A percentile compares a stretch with the other conserved stretches of the same genome.
phyloP scores from a whole-genome alignment of 352 stramenopile species.

The Globisporangium parvum region DNA sequence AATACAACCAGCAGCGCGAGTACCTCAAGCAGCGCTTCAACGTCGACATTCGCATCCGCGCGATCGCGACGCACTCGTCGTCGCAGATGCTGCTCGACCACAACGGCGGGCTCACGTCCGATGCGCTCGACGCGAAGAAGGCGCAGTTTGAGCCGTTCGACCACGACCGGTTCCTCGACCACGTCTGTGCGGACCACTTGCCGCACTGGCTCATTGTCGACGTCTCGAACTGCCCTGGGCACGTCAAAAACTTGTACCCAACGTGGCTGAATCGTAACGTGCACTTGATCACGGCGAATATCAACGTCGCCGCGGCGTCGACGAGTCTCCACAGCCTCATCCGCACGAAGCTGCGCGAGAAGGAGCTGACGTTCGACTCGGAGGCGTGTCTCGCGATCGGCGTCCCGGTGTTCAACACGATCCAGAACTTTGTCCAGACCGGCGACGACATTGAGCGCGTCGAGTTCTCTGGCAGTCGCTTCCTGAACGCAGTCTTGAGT shows the following conservation, averaged over 20 bases:
- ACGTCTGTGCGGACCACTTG: slow-evolving; percentile 85
- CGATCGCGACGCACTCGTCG: slow-evolving; percentile 58
- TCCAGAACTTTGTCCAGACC: slow-evolving; percentile 90
- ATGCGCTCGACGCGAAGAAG: slow-evolving; percentile 20
- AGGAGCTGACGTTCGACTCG: slow-evolving; percentile 87
- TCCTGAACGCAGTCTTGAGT: slow-evolving; percentile 83
- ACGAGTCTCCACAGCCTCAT: slow-evolving; percentile 75
- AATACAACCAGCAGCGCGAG: slow-evolving; percentile 81
- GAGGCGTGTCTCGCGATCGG: slow-evolving; percentile 77
- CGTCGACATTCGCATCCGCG: slow-evolving; percentile 78
- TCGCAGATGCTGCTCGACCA: slow-evolving; percentile 63
- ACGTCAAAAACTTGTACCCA: slow-evolving; percentile 82
- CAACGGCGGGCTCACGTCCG: slow-evolving; percentile 46
- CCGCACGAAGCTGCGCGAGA: slow-evolving; percentile 55
- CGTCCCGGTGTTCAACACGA: slow-evolving; percentile 90
- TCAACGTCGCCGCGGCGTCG: slow-evolving; percentile 78
- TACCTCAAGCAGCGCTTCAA: slow-evolving; percentile 80
- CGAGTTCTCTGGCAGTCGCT: slow-evolving; percentile 87
- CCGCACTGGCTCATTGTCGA: slow-evolving; percentile 93
- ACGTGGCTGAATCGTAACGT: slow-evolving; percentile 87
- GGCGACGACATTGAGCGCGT: slow-evolving; percentile 88
- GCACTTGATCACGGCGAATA: slow-evolving; percentile 92
- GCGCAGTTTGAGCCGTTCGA: slow-evolving; percentile 41
- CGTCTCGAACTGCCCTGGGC: slow-evolving; percentile 83
- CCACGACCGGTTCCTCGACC: slow-evolving; percentile 55